A percentile compares a stretch with the other conserved stretches of the same genome.
Evolutionary conservation across 1,284 basidiomycete genomes (phyloP).

Genomic region (Apiotrichum veenhuisii): DNA sequence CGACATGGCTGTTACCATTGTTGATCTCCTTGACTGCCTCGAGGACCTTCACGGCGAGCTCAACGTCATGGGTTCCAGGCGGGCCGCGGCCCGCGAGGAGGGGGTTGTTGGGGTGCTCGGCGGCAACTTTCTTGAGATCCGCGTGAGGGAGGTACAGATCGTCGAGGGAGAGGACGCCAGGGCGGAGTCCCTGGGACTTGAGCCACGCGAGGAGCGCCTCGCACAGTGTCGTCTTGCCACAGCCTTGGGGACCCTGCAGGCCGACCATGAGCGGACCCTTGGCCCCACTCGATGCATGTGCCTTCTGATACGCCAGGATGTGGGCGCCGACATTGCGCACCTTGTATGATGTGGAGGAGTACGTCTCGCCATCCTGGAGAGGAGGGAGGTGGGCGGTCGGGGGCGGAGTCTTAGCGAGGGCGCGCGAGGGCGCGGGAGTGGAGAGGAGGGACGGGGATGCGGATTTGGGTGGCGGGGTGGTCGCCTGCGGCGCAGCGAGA

Average conservation of each 20-base stretch:
- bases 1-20: not conserved
- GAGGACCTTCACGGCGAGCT: conserved; percentile 5
- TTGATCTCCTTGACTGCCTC: conserved; percentile 12
- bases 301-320: conserved; percentile 25
- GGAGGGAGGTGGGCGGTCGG: conserved; percentile 9
- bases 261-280: conserved; percentile 25
- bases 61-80: conserved; percentile 44
- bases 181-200: conserved; percentile 15
- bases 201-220: conserved; percentile 30
- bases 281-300: conserved; percentile 12
- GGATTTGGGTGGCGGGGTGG: not conserved
- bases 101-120: conserved; percentile 34
- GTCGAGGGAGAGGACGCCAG: conserved; percentile 39
- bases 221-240: conserved; percentile 41
- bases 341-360: conserved; percentile 38
- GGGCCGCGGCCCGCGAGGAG: conserved; percentile 43
- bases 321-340: conserved; percentile 34
- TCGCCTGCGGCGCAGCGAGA: not conserved
- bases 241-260: conserved; percentile 23
- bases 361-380: conserved; percentile 24
- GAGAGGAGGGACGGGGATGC: not conserved
- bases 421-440: conserved; percentile 2
- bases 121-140: conserved; percentile 30
- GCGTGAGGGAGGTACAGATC: conserved; percentile 40
- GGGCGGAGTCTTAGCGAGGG: not conserved